A percentile compares a stretch with the other conserved stretches of the same genome.
Conservation (phyloP, 1,139 yeast genomes). For the Taphrina sp. region DNA sequence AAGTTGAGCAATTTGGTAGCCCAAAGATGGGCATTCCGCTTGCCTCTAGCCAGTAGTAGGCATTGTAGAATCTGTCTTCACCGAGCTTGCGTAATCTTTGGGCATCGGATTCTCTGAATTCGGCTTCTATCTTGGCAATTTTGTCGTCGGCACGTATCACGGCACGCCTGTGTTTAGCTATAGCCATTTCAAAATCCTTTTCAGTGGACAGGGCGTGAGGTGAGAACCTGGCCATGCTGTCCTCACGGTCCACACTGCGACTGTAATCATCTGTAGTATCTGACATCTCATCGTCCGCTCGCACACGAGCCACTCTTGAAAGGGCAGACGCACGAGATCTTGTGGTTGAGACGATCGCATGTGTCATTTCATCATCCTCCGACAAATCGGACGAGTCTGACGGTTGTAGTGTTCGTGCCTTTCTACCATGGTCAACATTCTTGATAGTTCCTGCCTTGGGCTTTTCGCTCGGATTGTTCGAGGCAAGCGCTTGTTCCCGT, state of each 20-base stretch:
- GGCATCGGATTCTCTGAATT: constrained; percentile 53
- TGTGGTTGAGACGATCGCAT: constrained; percentile 2
- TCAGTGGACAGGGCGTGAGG: neutral
- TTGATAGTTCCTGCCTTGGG: neutral
- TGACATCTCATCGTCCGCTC: constrained; percentile 8
- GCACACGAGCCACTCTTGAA: neutral
- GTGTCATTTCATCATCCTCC: constrained; percentile 32
- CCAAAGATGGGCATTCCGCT: constrained; percentile 61
- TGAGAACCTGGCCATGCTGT: neutral
- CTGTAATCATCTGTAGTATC: constrained; percentile 39
- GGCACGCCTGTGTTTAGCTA: constrained; percentile 39
- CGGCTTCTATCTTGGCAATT: constrained; percentile 49
- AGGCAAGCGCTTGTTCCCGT: constrained; percentile 17
- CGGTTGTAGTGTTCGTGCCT: neutral
- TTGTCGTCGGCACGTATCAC: constrained; percentile 55
- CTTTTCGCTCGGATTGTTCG: neutral
- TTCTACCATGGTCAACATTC: constrained; percentile 12
- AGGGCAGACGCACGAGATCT: neutral
- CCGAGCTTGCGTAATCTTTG: constrained; percentile 80
- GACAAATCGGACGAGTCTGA: constrained; percentile 42
- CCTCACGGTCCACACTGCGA: neutral
- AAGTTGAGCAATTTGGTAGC: constrained; percentile 38
- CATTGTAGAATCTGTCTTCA: constrained; percentile 74
- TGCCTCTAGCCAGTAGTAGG: constrained; percentile 94
- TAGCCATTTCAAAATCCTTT: constrained; percentile 19